Base-by-base conservation (phyloP, 768 basidiomycete species). In the Plicaturopsis crispa region DNA sequence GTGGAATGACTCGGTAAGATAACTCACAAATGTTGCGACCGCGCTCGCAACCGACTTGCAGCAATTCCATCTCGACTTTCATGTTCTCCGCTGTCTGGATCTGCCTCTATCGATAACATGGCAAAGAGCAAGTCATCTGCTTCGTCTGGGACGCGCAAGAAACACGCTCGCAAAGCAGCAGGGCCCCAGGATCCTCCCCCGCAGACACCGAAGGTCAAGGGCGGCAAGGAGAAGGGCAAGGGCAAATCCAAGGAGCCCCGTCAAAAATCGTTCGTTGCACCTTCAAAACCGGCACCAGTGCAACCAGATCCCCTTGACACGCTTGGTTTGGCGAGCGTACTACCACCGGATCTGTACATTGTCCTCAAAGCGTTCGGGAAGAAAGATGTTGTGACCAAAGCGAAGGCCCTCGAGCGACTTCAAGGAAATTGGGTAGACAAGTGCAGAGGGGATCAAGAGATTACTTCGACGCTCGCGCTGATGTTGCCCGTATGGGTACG, bases 401-500 rank as follows among this genome's bases (percentile, higher is more conserved):
- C 71, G 16, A 78, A 81, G 50, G 93, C 89, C 1, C 61, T 97
- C 45, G 92, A 96, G 52, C 93, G 94, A 42, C 60, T 98, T 20
- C 72, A 76, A 48, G 53, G 62, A 6, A 69, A 56, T 2, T 90
- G 85, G 84, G 63, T 89, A 3, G 75, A 76, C 18, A 60, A 57
- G 33, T 69, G 69, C 26, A 62, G 61, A 11, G 66, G 66, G 12
- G 70, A 67, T 16, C 69, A 57, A 8, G 48, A 42, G n/a, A 37
- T 65, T 38, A 50, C 62, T 7, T 57, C 62, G 47, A 68, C 57
- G 13, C 47, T 73, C 47, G 67, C 74, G 17, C 67, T 78, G 39
- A 84, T 81, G 67, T 49, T 93, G 22, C 90, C 90, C 3, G 90
- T 94, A 40, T 98, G 93, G 93, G 92, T 94, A 55, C 50, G 88